Percentiles rank a stretch among this genome's conserved stretches.
Conservation (phyloP, 2,329 filamentous ascomycete genomes). For the Trichoderma sp. region DNA sequence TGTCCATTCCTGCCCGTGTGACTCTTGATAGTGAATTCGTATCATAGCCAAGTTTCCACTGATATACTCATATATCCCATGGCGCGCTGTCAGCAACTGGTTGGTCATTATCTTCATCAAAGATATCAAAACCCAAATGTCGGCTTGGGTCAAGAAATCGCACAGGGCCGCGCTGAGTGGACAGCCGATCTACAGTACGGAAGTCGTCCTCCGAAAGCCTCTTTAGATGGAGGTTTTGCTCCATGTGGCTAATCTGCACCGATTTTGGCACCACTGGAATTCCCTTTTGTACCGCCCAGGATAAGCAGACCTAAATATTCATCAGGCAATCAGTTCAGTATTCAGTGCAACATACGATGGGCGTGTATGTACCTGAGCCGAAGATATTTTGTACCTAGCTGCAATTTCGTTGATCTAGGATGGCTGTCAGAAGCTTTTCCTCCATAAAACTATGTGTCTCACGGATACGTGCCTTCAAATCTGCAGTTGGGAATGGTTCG, state of each 20-base stretch:
- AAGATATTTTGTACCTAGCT: neutral
- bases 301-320: slow-evolving; percentile 4
- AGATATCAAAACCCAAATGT: slow-evolving; percentile 1
- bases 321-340: neutral
- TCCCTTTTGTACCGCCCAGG: slow-evolving; percentile 5
- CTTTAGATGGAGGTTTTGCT: neutral
- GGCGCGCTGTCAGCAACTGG: neutral
- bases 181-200: neutral
- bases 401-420: neutral
- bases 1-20: neutral
- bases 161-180: neutral
- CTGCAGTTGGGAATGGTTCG: neutral
- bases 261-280: neutral
- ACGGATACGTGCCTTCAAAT: neutral
- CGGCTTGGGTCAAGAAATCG: slow-evolving; percentile 1
- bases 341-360: neutral
- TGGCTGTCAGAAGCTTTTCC: neutral
- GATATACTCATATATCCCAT: neutral
- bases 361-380: neutral
- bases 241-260: neutral
- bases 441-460: accelerated
- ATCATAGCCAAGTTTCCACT: neutral
- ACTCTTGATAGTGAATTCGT: neutral
- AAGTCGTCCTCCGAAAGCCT: neutral
- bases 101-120: slow-evolving; percentile 7